phyloP scores from a whole-genome alignment of 257 asterid species.

The Primulina tabacum region DNA sequence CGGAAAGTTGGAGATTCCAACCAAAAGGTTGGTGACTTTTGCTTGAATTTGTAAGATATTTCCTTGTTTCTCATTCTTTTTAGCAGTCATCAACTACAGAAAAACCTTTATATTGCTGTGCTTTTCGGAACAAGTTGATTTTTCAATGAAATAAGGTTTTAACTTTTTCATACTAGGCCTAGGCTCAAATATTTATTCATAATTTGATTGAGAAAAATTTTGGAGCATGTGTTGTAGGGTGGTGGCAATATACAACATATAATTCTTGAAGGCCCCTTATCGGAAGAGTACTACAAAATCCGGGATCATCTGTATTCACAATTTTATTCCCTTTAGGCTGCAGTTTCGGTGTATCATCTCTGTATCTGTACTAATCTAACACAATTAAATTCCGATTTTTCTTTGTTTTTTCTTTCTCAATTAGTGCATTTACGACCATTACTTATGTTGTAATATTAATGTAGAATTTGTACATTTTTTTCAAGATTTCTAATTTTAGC shows the following conservation, averaged over 20 bases:
- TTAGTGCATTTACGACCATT: not conserved
- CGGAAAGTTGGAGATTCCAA: slow-evolving; percentile 91
- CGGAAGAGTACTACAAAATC: slow-evolving; percentile 84
- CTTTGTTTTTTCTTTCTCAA: not conserved
- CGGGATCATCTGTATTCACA: slow-evolving; percentile 82
- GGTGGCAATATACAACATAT: slow-evolving; percentile 81
- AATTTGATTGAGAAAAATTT: not conserved
- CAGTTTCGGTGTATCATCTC: not conserved
- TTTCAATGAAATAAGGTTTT: not conserved
- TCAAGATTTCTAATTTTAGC: not conserved
- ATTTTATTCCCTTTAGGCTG: slow-evolving; percentile 63
- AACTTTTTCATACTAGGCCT: too few relatives aligned
- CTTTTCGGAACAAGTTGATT: not conserved
- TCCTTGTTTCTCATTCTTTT: slow-evolving; percentile 10
- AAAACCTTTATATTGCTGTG: not conserved
- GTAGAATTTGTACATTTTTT: not conserved
- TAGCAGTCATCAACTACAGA: not conserved
- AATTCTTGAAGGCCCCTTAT: slow-evolving; percentile 90
- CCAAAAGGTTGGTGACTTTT: slow-evolving; percentile 66
- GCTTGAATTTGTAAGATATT: slow-evolving; percentile 8
- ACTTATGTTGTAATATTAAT: not conserved
- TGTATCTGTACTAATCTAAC: not conserved
- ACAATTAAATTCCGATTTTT: not conserved
- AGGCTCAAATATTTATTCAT: not conserved
- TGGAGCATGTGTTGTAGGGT: slow-evolving; percentile 42